phyloP scores from a whole-genome alignment of 441 rosid genomes.

The Daphne laureola region DNA sequence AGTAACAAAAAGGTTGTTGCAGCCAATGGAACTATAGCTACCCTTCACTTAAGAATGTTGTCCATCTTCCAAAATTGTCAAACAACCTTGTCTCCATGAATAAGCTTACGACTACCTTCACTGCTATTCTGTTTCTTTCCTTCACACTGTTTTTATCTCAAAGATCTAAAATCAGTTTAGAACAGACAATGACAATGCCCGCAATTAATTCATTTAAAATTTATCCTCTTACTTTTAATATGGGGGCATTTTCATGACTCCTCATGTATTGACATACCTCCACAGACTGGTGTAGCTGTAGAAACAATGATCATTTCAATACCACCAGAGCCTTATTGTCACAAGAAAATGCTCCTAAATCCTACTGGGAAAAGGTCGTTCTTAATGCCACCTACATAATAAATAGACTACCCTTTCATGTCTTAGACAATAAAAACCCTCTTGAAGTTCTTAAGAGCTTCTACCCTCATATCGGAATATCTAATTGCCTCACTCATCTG shows the following conservation, averaged over 20 bases:
- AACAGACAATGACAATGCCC: constrained; percentile 1
- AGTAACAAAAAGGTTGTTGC: background rate
- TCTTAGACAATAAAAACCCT: background rate
- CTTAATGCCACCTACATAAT: background rate
- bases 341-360: constrained; percentile 7
- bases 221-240: background rate
- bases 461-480: background rate
- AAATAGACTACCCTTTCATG: background rate
- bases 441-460: background rate
- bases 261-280: background rate
- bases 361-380: background rate
- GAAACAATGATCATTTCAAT: background rate
- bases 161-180: constrained; percentile 10
- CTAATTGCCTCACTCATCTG: background rate
- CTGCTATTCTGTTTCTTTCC: background rate
- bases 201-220: constrained; percentile 2
- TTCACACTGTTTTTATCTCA: constrained; percentile 1
- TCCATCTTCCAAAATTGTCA: constrained; percentile 2
- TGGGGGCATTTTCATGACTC: constrained; percentile 6
- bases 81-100: background rate
- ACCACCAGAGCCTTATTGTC: background rate
- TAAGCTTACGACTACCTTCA: background rate
- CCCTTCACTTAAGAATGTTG: background rate
- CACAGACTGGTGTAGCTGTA: background rate
- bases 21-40: background rate